Conservation (phyloP, 2,329 filamentous ascomycete species). For the Coniochaeta prunicola region DNA sequence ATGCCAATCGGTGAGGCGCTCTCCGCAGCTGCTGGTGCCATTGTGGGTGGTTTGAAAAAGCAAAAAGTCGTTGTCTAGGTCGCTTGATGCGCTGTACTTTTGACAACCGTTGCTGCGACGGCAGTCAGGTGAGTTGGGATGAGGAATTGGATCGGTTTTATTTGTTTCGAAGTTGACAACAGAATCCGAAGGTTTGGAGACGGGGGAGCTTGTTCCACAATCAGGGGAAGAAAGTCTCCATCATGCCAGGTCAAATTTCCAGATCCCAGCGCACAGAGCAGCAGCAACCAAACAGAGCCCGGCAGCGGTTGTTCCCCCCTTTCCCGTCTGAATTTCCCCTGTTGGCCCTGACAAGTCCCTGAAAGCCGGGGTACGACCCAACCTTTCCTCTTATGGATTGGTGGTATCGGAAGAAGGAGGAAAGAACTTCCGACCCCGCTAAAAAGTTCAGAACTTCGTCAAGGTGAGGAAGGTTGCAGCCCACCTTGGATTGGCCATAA, state of each 20-base stretch:
- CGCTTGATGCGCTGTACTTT: constrained; percentile 6
- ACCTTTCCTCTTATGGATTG: not conserved
- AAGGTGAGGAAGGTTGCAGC: constrained; percentile 5
- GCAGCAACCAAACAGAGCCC: constrained; percentile 9
- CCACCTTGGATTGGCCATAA: constrained; percentile 4
- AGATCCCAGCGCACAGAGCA: constrained; percentile 10
- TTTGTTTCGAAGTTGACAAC: constrained; percentile 18
- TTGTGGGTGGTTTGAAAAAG: constrained; percentile 27
- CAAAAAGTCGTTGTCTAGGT: constrained; percentile 6
- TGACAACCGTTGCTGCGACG: not conserved
- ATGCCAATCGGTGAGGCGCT: constrained; percentile 65
- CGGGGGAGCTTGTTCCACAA: constrained; percentile 18
- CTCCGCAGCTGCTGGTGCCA: constrained; percentile 52
- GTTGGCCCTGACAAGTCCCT: not conserved
- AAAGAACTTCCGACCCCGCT: constrained; percentile 17
- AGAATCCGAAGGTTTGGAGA: constrained; percentile 10
- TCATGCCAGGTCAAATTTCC: constrained; percentile 29
- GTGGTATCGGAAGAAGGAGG: constrained; percentile 11
- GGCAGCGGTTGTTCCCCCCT: constrained; percentile 1
- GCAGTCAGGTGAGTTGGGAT: constrained; percentile 6
- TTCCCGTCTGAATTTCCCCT: not conserved
- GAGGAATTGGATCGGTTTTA: not conserved
- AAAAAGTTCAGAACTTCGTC: constrained; percentile 15
- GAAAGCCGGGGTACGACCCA: constrained; percentile 1
- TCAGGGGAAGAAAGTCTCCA: constrained; percentile 24